Base-by-base conservation (phyloP, 305 asterid species). In the Fraxinus xanthoxyloides region DNA sequence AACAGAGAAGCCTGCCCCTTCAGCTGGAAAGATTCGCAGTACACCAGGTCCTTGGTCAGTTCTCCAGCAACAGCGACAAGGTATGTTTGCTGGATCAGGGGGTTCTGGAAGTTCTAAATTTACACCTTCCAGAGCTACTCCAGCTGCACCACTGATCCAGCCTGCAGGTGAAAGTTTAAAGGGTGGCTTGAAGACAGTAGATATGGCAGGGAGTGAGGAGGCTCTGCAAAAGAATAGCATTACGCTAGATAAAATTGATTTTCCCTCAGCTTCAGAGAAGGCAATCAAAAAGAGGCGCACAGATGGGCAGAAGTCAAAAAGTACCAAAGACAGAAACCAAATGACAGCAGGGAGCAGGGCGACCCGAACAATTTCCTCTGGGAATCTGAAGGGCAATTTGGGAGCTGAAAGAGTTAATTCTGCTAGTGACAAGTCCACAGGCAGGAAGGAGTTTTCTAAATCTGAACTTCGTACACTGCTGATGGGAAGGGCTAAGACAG, bases 401-500 rank as follows among this genome's bases (percentile, higher is more conserved):
- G 85, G 79, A 26, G 73, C 79, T 70, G 77, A 40, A 26, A 43
- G 81, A 72, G 59, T 56, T 73, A 65, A 35, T 80, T 72, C 83
- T 48, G 83, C 70, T 77, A 81, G 78, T 77, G 48, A 46, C 65
- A 51, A 46, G 72, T 59, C 79, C 19, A 73, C 31, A 15, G 51
- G 72, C 72, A 77, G 59, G 15, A 81, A 7, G 85, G 86, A 87
- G 23, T 65, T 73, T 3, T 78, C 84, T 7, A 72, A 28, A 38
- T 5, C 28, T 28, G 80, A 77, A 48, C 77, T 78, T 72, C 92
- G 89, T 43, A 82, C 3, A 65, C 63, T 87, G 89, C 83, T 90
- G 83, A 69, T 79, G 79, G 70, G 19, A 10, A 89, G 82, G 88
- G 97, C 93, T n/a, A 89, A 76, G 87, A 76, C 34, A 82, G 93